A percentile compares a stretch with the other conserved stretches of the same genome.
Conservation (phyloP, 768 basidiomycete genomes). For the Mycena epipterygia region DNA sequence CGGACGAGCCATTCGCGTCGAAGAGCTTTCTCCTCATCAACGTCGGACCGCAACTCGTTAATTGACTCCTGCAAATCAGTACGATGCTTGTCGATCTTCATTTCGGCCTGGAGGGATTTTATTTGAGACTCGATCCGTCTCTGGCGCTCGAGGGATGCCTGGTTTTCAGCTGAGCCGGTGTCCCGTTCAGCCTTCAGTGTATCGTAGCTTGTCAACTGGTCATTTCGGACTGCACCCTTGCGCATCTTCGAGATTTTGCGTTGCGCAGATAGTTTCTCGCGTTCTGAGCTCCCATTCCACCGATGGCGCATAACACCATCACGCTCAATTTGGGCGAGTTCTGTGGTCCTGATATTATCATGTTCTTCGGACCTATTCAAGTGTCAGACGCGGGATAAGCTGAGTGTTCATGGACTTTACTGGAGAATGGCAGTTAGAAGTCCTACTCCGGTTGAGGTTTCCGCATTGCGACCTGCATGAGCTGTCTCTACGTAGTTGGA, state of each 20-base stretch:
- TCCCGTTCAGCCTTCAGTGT: neutral
- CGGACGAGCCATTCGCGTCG: neutral
- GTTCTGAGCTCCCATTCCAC: neutral
- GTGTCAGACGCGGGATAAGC: too few relatives aligned
- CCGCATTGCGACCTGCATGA: slow-evolving; percentile 32
- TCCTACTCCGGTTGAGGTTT: slow-evolving; percentile 23
- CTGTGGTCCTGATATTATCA: neutral
- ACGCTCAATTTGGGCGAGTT: neutral
- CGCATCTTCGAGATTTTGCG: neutral
- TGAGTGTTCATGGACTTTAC: neutral
- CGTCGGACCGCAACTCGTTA: neutral
- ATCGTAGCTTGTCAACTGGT: neutral
- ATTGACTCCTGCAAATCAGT: neutral
- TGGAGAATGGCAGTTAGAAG: slow-evolving; percentile 30
- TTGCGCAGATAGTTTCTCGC: neutral
- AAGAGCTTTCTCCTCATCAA: neutral
- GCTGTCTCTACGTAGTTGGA: slow-evolving; percentile 33
- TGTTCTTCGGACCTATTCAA: neutral
- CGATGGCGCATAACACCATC: neutral
- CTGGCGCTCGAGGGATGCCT: neutral
- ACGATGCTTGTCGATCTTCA: neutral
- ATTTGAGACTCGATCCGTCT: neutral
- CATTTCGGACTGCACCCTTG: neutral
- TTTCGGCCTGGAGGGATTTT: neutral
- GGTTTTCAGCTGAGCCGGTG: neutral